Evolutionary conservation across 805 yeast genomes (phyloP), one percentile per base, ranked within the genome.

Genomic region (Yueomyces sinensis): DNA sequence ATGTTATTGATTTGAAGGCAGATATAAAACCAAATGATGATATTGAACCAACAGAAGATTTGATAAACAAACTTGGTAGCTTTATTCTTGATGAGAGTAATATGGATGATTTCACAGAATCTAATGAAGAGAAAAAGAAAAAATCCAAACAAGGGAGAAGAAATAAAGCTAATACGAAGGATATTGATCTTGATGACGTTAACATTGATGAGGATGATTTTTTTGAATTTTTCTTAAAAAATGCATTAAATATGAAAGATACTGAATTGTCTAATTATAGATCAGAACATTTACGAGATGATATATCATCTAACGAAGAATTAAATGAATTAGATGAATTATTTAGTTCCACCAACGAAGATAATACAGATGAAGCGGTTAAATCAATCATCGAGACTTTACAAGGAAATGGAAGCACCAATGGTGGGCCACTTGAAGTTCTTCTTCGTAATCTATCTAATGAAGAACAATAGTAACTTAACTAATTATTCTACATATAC

Each of bases 201-300:
- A 69, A 61, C 35, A 70, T 76, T 7, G 74, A 72, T 44, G 82
- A 75, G 43, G 83, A 76, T 47, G 83, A 77, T 45, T 77, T 77
- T 46, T 72, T 76, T 43, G 84, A 77, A 47, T 76, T 63, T 44
- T 73, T 74, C 47, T 56, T 72, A 11, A 63, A 65, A 36, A 69
- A 74, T 22, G 82, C 75, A 0, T 44, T 76, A 18, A 62, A 71
- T 17, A 36, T 75, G 39, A 48, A 61, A 0, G 63, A 65, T 14
- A 66, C 62, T 4, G 70, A 72, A 15, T 44, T 75, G 9, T 69
- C 61, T 27, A 41, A 50, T 6, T 56, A 58, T 35, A 51, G 64
- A 37, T 41, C 40, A 13, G 19, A 28, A 7, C 5, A 22, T 9
- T 3, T 17, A 3, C 9, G 3, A 31, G 31, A 37, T 13, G 36